These are phyloP conservation scores for Porphyrellus cyaneotinctus DNA, from an alignment of 768 basidiomycete species.

Conservation along the genomic window DNA sequence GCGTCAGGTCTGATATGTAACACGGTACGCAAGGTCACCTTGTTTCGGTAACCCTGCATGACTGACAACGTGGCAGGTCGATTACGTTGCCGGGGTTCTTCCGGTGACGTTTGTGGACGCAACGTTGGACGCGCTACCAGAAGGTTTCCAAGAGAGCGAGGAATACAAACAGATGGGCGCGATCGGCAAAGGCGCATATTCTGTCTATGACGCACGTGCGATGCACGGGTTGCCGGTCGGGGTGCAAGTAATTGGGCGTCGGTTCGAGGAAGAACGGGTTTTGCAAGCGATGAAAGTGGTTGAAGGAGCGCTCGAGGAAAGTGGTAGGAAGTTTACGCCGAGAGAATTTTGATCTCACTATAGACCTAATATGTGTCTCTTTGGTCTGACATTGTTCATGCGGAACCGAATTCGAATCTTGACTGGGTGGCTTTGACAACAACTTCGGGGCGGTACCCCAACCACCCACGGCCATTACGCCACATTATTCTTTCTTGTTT, in stretches of 20 bases:
- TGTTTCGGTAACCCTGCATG: neutral
- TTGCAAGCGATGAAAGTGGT: slow-evolving; percentile 65
- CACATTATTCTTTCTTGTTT: no score
- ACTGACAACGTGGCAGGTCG: slow-evolving; percentile 35
- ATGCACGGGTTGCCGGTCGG: slow-evolving; percentile 70
- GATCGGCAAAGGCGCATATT: slow-evolving; percentile 44
- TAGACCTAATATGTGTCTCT: no score
- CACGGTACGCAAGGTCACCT: slow-evolving; percentile 30
- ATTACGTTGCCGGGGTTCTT: slow-evolving; percentile 54
- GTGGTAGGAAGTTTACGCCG: slow-evolving; percentile 22
- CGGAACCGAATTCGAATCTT: no score
- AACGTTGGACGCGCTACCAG: slow-evolving; percentile 37
- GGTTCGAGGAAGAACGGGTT: slow-evolving; percentile 72
- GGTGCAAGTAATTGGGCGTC: slow-evolving; percentile 58
- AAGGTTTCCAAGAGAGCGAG: slow-evolving; percentile 24
- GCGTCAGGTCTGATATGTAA: slow-evolving; percentile 41
- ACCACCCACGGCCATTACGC: no score
- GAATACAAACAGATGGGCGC: slow-evolving; percentile 36
- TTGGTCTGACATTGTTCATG: no score
- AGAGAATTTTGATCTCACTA: slow-evolving; percentile 16
- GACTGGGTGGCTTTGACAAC: no score
- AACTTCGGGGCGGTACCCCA: no score
- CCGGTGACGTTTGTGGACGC: slow-evolving; percentile 53
- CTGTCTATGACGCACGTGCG: slow-evolving; percentile 52
- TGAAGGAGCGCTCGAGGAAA: slow-evolving; percentile 29